Conservation (phyloP, 345 rosid genomes). For the Passiflora organensis region DNA sequence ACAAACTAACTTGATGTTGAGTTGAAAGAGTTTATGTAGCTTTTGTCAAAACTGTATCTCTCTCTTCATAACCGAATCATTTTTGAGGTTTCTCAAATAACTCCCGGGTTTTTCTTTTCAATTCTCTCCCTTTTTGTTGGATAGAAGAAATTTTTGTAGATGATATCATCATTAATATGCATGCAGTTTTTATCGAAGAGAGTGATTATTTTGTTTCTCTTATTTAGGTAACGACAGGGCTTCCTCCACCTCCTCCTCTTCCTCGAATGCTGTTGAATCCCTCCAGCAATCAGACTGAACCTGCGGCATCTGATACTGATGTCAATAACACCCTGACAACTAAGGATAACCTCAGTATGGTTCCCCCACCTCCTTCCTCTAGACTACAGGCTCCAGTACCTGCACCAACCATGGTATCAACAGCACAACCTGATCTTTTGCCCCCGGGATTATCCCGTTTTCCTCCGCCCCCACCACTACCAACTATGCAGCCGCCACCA, state of each 20-base stretch:
- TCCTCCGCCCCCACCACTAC: slow-evolving; percentile 86
- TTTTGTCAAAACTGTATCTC: not conserved
- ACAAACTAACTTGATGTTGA: not conserved
- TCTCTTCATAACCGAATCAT: not conserved
- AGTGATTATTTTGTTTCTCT: not conserved
- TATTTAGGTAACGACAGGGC: slow-evolving; percentile 39
- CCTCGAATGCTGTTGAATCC: slow-evolving; percentile 48
- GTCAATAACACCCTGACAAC: slow-evolving; percentile 31
- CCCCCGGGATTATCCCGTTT: slow-evolving; percentile 70
- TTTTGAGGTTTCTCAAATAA: not conserved
- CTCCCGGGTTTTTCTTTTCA: not conserved
- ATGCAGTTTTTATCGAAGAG: not conserved
- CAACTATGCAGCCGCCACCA: slow-evolving; percentile 43
- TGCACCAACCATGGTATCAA: slow-evolving; percentile 40
- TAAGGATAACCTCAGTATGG: slow-evolving; percentile 45
- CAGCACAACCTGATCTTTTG: slow-evolving; percentile 47
- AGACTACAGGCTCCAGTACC: slow-evolving; percentile 47
- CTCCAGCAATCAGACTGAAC: slow-evolving; percentile 42
- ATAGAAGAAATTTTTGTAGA: not conserved
- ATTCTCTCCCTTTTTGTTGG: not conserved
- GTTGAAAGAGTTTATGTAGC: not conserved
- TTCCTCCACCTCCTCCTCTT: slow-evolving; percentile 61
- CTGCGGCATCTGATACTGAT: slow-evolving; percentile 42
- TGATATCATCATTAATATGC: too few relatives aligned
- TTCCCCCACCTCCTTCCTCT: slow-evolving; percentile 85